Percentiles rank a stretch among this genome's conserved stretches.
Evolutionary conservation across 2,329 filamentous ascomycete species (phyloP).

Genomic region (Pyrenophora graminea): DNA sequence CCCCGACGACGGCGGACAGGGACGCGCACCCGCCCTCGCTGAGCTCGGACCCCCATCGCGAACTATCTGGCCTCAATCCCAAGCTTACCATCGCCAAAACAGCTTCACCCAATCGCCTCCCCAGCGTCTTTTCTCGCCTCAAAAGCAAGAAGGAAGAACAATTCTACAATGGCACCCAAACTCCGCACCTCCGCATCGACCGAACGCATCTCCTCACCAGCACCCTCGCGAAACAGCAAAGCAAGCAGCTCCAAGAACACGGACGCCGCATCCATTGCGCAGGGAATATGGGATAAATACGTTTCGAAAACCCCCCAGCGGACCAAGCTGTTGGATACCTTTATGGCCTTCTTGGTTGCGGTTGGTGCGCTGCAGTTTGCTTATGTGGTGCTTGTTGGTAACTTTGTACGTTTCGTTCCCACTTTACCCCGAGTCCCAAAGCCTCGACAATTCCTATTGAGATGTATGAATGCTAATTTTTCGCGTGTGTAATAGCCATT

Average conservation of each 20-base stretch:
- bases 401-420: constrained; percentile 73
- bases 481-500: constrained; percentile 71
- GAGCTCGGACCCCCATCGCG: constrained; percentile 14
- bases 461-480: no score
- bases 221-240: constrained; percentile 28
- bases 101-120: constrained; percentile 4
- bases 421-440: no score
- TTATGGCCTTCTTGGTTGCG: constrained; percentile 83
- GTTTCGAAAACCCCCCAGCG: constrained; percentile 80
- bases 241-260: constrained; percentile 35
- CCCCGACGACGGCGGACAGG: neutral
- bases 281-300: constrained; percentile 78
- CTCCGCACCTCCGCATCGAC: constrained; percentile 26
- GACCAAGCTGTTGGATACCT: constrained; percentile 87
- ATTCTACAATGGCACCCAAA: constrained; percentile 40
- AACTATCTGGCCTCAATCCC: constrained; percentile 30
- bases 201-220: constrained; percentile 20
- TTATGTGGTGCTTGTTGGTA: constrained; percentile 89
- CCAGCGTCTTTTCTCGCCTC: neutral
- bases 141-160: neutral
- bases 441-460: no score
- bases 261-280: constrained; percentile 61
- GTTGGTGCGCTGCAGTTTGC: constrained; percentile 90
- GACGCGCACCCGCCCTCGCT: constrained; percentile 3
- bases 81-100: constrained; percentile 21